phyloP scores from a whole-genome alignment of 805 yeast species.

The Starmera quercuum region DNA sequence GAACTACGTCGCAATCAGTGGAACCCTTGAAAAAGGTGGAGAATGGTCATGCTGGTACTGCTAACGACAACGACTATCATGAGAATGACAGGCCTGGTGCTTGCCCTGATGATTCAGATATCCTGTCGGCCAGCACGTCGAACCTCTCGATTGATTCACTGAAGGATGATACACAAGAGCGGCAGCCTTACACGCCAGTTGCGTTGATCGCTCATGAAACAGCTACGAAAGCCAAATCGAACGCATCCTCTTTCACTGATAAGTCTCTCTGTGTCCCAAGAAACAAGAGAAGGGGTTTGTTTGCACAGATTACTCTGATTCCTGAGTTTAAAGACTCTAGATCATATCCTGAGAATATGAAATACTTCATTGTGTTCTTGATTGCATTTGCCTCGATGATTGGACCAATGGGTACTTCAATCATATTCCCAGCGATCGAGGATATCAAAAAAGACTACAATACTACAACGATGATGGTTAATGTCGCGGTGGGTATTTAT shows the following conservation, averaged over 20 bases:
- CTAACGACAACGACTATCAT: too few relatives aligned
- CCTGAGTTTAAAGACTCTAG: conserved; percentile 75
- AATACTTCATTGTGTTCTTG: conserved; percentile 48
- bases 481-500: conserved; percentile 76
- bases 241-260: conserved; percentile 1
- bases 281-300: conserved; percentile 41
- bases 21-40: too few relatives aligned
- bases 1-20: too few relatives aligned
- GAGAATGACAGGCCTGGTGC: too few relatives aligned
- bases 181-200: too few relatives aligned
- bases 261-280: conserved; percentile 9
- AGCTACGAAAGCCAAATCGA: too few relatives aligned
- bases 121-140: too few relatives aligned
- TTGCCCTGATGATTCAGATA: too few relatives aligned
- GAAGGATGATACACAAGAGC: too few relatives aligned
- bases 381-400: conserved; percentile 69
- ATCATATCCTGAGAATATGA: conserved; percentile 43
- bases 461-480: conserved; percentile 54
- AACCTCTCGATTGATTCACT: too few relatives aligned
- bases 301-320: conserved; percentile 38
- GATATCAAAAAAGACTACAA: conserved; percentile 46
- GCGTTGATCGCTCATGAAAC: too few relatives aligned
- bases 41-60: too few relatives aligned
- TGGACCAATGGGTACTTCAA: conserved; percentile 89
- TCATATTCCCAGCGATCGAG: conserved; percentile 70